phyloP scores from a whole-genome alignment of 257 asterid species.

The Eustoma russellianum region DNA sequence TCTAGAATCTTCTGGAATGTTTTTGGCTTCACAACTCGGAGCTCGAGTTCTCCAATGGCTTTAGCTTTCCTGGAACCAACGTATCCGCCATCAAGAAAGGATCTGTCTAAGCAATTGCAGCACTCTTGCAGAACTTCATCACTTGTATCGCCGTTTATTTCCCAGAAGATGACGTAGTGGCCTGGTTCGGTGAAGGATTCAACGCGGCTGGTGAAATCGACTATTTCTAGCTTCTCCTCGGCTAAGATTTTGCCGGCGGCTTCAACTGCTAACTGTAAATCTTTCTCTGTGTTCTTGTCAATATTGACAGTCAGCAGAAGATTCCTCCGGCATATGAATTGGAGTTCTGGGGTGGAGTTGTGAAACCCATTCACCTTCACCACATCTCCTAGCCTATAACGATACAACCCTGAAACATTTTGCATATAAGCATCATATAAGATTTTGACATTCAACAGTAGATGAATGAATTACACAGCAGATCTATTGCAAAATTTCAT shows the following conservation, averaged over 20 bases:
- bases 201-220: constrained; percentile 81
- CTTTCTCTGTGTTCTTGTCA: constrained; percentile 94
- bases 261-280: constrained; percentile 73
- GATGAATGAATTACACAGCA: no score
- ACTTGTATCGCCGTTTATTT: constrained; percentile 46
- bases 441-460: no score
- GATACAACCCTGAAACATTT: constrained; percentile 63
- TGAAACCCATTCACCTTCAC: constrained; percentile 82
- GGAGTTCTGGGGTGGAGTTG: constrained; percentile 82
- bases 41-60: constrained; percentile 69
- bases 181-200: constrained; percentile 53
- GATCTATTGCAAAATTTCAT: no score
- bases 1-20: constrained; percentile 85
- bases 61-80: constrained; percentile 54
- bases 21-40: constrained; percentile 53
- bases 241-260: constrained; percentile 50
- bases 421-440: no score
- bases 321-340: constrained; percentile 72
- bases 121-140: constrained; percentile 53
- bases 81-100: constrained; percentile 80
- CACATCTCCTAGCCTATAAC: constrained; percentile 76
- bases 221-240: constrained; percentile 55
- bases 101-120: constrained; percentile 74
- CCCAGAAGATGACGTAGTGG: constrained; percentile 84
- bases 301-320: constrained; percentile 80